Conservation (phyloP, 176 grass and related monocot genomes). For the Themeda triandra region DNA sequence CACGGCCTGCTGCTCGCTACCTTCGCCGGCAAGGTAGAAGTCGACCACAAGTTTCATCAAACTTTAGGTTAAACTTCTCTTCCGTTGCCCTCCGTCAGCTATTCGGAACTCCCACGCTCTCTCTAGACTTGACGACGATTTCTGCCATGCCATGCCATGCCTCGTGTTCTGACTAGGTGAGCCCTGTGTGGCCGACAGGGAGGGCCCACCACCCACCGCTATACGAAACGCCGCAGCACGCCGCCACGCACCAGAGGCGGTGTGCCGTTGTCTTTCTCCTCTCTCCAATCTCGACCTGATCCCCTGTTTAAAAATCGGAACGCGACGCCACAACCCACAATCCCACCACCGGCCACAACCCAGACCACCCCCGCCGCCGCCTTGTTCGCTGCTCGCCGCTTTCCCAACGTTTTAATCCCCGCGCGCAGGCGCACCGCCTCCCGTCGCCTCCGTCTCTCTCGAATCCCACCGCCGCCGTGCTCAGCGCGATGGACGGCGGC, state of each 20-base stretch:
- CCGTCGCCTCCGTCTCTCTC: neutral
- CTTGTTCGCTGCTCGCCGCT: neutral
- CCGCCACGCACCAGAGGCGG: neutral
- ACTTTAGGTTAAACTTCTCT: neutral
- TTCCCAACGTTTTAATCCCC: neutral
- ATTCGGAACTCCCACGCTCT: neutral
- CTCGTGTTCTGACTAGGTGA: neutral
- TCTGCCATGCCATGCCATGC: neutral
- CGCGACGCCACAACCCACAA: neutral
- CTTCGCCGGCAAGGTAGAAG: conserved; percentile 22
- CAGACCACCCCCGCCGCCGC: neutral
- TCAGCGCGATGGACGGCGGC: conserved; percentile 57
- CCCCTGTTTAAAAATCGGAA: conserved; percentile 1
- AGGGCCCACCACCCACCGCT: neutral
- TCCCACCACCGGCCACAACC: neutral
- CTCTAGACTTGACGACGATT: neutral
- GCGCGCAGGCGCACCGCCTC: neutral
- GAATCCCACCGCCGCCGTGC: neutral
- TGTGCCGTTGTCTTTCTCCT: neutral
- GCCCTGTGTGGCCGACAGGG: neutral
- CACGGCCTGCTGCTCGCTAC: neutral
- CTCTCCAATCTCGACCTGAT: neutral
- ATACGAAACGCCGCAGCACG: neutral
- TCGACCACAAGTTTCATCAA: neutral
- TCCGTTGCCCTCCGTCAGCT: neutral